These are phyloP conservation scores for Calonectria hawksworthii DNA, from an alignment of 2,329 filamentous ascomycete genomes.

Conservation along the genomic window DNA sequence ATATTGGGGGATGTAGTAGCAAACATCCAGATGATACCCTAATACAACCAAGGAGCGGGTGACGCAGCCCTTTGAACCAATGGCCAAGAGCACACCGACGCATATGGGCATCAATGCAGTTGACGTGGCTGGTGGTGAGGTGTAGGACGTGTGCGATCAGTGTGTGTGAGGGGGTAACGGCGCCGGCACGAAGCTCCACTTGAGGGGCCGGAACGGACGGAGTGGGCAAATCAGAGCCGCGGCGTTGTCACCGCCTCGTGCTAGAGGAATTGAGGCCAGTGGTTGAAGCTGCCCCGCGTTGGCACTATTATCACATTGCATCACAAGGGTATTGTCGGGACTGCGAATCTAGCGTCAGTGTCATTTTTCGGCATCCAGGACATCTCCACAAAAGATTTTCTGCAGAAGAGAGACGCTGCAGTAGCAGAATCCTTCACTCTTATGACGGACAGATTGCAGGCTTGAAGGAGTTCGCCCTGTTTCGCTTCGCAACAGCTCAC, in stretches of 20 bases:
- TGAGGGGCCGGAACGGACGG: not conserved
- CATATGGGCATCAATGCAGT: slow-evolving; percentile 25
- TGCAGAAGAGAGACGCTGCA: not conserved
- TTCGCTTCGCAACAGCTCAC: not conserved
- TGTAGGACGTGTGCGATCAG: slow-evolving; percentile 2
- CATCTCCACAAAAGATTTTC: slow-evolving; percentile 10
- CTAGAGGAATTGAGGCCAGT: slow-evolving; percentile 2
- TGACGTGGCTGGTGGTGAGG: slow-evolving; percentile 21
- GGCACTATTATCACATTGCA: not conserved
- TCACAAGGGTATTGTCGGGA: slow-evolving; percentile 4
- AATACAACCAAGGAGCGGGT: slow-evolving; percentile 25
- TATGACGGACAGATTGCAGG: not conserved
- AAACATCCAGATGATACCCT: slow-evolving; percentile 32
- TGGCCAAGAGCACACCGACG: slow-evolving; percentile 13
- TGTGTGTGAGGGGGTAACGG: slow-evolving; percentile 2
- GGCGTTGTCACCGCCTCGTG: slow-evolving; percentile 16
- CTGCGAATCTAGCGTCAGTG: not conserved
- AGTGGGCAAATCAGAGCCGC: slow-evolving; percentile 16
- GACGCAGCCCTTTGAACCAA: slow-evolving; percentile 24
- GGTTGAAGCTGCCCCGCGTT: slow-evolving; percentile 1
- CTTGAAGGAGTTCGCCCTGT: not conserved
- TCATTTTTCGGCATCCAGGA: not conserved
- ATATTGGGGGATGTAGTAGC: slow-evolving; percentile 32
- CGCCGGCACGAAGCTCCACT: not conserved
- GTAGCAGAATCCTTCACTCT: not conserved